Percentiles rank a stretch among this genome's conserved stretches.
Conservation (phyloP, 2,329 filamentous ascomycete genomes). For the Aureobasidium sp. region DNA sequence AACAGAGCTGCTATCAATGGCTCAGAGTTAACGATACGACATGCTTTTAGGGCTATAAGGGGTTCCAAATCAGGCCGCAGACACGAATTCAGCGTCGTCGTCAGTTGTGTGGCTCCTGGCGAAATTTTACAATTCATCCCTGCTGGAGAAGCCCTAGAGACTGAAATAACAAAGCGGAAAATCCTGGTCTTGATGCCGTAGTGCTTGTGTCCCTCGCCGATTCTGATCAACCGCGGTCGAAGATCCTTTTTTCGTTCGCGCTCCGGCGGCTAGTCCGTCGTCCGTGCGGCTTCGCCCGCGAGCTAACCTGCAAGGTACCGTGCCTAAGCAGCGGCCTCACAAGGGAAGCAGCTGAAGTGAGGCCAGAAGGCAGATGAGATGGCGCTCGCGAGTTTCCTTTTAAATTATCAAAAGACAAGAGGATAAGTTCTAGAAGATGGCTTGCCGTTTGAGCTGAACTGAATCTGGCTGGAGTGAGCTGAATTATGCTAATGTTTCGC, state of each 20-base stretch:
- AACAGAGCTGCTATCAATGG: neutral
- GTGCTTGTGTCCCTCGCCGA: neutral
- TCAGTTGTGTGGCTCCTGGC: no score
- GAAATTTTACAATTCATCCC: no score
- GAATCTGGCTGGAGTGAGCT: neutral
- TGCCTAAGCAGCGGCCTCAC: neutral
- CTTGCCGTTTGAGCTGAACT: slow-evolving; percentile 1
- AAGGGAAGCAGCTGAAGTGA: neutral
- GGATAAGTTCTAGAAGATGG: neutral
- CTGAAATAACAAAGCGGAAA: neutral
- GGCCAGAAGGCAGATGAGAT: neutral
- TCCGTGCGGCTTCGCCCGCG: slow-evolving; percentile 10
- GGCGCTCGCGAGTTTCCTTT: neutral
- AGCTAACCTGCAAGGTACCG: slow-evolving; percentile 12
- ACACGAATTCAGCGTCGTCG: no score
- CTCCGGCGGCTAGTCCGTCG: slow-evolving; percentile 1
- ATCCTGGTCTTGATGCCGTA: slow-evolving; percentile 3
- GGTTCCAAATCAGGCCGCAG: neutral
- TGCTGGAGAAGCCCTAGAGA: neutral
- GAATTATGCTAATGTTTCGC: no score
- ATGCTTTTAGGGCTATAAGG: neutral
- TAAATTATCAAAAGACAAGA: neutral
- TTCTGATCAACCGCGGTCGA: neutral
- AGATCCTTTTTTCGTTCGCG: slow-evolving; percentile 6
- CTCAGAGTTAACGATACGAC: slow-evolving; percentile 6